Base-by-base conservation (phyloP, 768 basidiomycete species). In the Xerocomus potaroensis region DNA sequence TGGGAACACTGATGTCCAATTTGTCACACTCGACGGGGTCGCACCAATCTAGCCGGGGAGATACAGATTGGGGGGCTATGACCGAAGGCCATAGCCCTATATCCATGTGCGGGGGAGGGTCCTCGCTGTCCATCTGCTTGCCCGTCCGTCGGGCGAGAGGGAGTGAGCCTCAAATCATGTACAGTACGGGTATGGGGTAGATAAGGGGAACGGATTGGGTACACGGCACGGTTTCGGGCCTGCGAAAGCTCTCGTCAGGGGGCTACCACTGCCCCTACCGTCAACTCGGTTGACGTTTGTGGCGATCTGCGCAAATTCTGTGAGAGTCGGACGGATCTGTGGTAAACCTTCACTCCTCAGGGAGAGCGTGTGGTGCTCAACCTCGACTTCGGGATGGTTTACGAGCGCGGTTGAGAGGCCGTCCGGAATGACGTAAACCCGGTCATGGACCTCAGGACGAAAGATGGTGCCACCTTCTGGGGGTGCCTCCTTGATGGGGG, bases 371-470 rank as follows among this genome's bases (percentile, higher is more conserved):
- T 53, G 52, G n/a, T n/a, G n/a, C 37, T 58, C 51, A n/a, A n/a
- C n/a, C 37, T 58, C 51, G n/a, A n/a, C n/a, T n/a, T n/a, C 24
- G 18, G 58, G 46, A 2, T 30, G 24, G 5, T 23, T 52, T 2
- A 42, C 24, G 32, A 48, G 12, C 1, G 23, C 26, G 2, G 30
- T 24, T 2, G 41, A 21, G 2, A 23, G 1, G n/a, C 31, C 47
- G 0, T 18, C n/a, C 0, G 24, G 14, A 16, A 47, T 26, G 26
- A 29, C 10, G 18, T 39, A 55, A 3, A 43, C 2, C 11, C 43
- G 53, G 22, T 49, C 57, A 5, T 58, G 49, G 0, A 58, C 34
- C 1, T 55, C 45, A 2, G 49, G 57, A 30, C 52, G 45, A 26
- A 49, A 32, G 6, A 54, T 15, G 0, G n/a, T n/a, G 0, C 47